Evolutionary conservation across 768 basidiomycete species (phyloP).

Genomic region (Psilocybe sp.): DNA sequence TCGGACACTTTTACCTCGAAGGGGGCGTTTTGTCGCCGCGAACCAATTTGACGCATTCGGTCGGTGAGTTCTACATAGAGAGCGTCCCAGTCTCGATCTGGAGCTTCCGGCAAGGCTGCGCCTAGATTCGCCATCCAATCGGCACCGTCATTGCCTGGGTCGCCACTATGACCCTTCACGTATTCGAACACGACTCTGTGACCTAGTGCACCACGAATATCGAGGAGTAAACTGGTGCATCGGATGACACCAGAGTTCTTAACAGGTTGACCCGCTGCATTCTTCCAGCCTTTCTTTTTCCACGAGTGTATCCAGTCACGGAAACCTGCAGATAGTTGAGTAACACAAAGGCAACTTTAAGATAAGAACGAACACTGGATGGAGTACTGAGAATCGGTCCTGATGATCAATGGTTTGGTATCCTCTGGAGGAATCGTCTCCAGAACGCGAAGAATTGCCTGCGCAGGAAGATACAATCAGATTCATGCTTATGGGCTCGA

Average conservation of each 20-base stretch:
- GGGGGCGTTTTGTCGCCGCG: neutral
- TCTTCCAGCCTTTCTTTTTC: slow-evolving; percentile 50
- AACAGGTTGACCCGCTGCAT: slow-evolving; percentile 49
- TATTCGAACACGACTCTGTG: slow-evolving; percentile 64
- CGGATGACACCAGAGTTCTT: slow-evolving; percentile 73
- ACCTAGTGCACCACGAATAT: slow-evolving; percentile 44
- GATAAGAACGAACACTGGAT: slow-evolving; percentile 58
- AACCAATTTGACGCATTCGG: neutral
- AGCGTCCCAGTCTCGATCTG: slow-evolving; percentile 63
- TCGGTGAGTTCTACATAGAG: slow-evolving; percentile 20
- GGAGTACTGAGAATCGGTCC: slow-evolving; percentile 83
- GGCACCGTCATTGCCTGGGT: slow-evolving; percentile 84
- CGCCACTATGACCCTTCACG: slow-evolving; percentile 78
- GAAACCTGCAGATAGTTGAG: slow-evolving; percentile 50
- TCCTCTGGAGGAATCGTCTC: slow-evolving; percentile 60
- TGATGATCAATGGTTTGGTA: slow-evolving; percentile 62
- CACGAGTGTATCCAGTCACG: slow-evolving; percentile 68
- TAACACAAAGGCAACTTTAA: neutral
- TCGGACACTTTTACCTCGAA: slow-evolving; percentile 1
- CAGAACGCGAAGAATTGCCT: slow-evolving; percentile 85
- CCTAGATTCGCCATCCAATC: slow-evolving; percentile 72
- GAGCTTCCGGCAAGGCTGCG: slow-evolving; percentile 28
- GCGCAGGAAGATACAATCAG: slow-evolving; percentile 2
- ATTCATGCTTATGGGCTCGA: neutral
- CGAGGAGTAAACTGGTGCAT: slow-evolving; percentile 64